Base-by-base conservation (phyloP, 306 rosid species). In the Biancaea sappan region DNA sequence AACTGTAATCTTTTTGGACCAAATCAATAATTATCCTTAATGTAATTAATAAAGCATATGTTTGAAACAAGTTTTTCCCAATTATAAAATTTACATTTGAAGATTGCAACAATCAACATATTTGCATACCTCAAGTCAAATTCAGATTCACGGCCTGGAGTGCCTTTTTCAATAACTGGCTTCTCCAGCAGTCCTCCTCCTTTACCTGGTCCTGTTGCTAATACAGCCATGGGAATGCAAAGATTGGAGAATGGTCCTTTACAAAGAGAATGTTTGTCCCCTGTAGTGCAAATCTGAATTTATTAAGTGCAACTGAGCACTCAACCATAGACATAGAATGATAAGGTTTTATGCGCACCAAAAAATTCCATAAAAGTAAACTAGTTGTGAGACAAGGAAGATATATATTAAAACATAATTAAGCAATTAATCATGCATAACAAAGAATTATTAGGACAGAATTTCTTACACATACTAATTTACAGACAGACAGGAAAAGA, bases 101-200 rank as follows among this genome's bases (percentile, higher is more conserved):
- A 60, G 69, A 76, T 35, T 32, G n/a, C 35, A 32, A 53, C 21
- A 63, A 28, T 37, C 41, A 65, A 73, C 53, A 60, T 21, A 52
- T 59, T 32, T 53, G 79, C 73, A 73, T 72, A 89, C 95, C 86
- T 87, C 75, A 87, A 77, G 83, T 87, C 86, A 78, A 87, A 87
- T 67, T 87, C 95, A 53, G 92, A 89, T 71, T 89, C 91, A 48
- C 94, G 90, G 57, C 87, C 80, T 60, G 90, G 92, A 37, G 82
- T 65, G 64, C 76, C 82, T 84, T 77, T 87, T 62, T 87, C 95
- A 75, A 84, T 83, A 69, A 85, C 77, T n/a, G 90, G 92, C 65
- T 83, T 87, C 64, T 87, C 95, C 77, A 85, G 72, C 59, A 89
- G 26, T 16, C 87, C 92, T 47, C 88, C 94, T 43, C 95, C 92